phyloP scores from a whole-genome alignment of 2,329 filamentous ascomycete genomes.

The Torrubiella hemipterigena region DNA sequence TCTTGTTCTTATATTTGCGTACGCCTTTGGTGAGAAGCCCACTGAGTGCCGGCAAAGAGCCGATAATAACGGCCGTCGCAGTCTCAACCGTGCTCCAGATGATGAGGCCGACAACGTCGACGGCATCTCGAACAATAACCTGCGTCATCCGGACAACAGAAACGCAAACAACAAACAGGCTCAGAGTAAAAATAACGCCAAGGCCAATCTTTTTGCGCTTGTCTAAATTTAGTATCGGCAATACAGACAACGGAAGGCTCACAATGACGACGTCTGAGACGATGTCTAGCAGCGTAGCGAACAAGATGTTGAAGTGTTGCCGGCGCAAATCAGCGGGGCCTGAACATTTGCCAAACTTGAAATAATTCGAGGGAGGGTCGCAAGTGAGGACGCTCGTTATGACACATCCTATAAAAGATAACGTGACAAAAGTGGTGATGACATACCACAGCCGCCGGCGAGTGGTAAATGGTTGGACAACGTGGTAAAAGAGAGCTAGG shows the following conservation, averaged over 20 bases:
- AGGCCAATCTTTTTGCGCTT: slow-evolving; percentile 10
- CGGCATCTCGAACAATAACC: slow-evolving; percentile 7
- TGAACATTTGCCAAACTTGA: slow-evolving; percentile 9
- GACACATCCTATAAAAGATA: slow-evolving; percentile 11
- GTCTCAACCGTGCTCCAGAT: slow-evolving; percentile 7
- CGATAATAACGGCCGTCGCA: slow-evolving; percentile 9
- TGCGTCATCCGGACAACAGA: slow-evolving; percentile 12
- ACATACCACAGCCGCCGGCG: slow-evolving; percentile 10
- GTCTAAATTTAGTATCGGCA: slow-evolving; percentile 9
- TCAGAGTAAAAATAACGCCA: slow-evolving; percentile 11
- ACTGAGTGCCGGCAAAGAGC: slow-evolving; percentile 11
- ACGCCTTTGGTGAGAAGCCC: slow-evolving; percentile 7
- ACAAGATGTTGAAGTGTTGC: slow-evolving; percentile 9
- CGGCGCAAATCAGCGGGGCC: slow-evolving; percentile 6
- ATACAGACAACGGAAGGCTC: slow-evolving; percentile 9
- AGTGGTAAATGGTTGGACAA: slow-evolving; percentile 8
- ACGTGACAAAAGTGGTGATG: slow-evolving; percentile 8
- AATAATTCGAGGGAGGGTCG: slow-evolving; percentile 6
- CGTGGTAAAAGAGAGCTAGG: slow-evolving; percentile 10
- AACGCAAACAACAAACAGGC: slow-evolving; percentile 11
- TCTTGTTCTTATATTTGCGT: slow-evolving; percentile 7
- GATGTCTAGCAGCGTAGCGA: slow-evolving; percentile 9
- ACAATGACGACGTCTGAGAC: slow-evolving; percentile 10
- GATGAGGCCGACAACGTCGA: slow-evolving; percentile 11
- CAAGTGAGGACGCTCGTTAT: slow-evolving; percentile 9